Conservation (phyloP, 2,329 filamentous ascomycete genomes). For the Macrophomina tecta region DNA sequence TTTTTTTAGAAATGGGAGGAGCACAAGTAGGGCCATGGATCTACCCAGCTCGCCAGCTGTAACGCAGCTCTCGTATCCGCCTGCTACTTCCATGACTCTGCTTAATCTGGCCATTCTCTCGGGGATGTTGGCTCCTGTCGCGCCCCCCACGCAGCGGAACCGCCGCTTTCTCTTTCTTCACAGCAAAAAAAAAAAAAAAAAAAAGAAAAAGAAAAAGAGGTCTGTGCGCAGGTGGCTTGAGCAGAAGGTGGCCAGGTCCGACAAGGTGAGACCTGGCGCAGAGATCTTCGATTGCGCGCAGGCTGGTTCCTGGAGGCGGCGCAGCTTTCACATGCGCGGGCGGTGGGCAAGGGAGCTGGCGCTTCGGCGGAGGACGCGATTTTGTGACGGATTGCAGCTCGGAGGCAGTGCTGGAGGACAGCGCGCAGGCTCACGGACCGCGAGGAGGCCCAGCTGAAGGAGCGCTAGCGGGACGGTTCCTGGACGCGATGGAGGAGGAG, state of each 20-base stretch:
- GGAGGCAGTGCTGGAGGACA: neutral
- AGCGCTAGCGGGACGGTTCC: constrained; percentile 2
- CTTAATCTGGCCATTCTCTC: neutral
- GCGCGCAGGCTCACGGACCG: constrained; percentile 1
- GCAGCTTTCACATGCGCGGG: constrained; percentile 13
- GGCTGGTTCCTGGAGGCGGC: neutral
- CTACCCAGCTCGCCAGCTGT: constrained; percentile 18
- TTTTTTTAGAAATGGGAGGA: neutral
- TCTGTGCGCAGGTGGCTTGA: neutral
- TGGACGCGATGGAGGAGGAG: neutral
- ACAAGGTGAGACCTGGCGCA: neutral
- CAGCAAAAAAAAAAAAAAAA: neutral
- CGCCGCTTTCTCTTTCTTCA: too few species aligned
- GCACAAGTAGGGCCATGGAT: neutral
- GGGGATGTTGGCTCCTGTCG: neutral
- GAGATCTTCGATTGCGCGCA: constrained; percentile 14
- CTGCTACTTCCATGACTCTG: neutral
- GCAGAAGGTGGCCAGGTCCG: neutral
- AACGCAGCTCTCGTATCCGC: constrained; percentile 4
- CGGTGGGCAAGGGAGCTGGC: neutral
- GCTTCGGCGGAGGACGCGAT: neutral
- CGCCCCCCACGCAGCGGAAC: neutral
- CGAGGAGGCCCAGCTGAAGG: neutral
- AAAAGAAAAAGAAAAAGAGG: neutral
- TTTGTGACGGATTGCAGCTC: neutral